Percentiles rank a stretch among this genome's conserved stretches.
phyloP scores from a whole-genome alignment of 2,329 filamentous ascomycete genomes.

The Diaporthe sp. region DNA sequence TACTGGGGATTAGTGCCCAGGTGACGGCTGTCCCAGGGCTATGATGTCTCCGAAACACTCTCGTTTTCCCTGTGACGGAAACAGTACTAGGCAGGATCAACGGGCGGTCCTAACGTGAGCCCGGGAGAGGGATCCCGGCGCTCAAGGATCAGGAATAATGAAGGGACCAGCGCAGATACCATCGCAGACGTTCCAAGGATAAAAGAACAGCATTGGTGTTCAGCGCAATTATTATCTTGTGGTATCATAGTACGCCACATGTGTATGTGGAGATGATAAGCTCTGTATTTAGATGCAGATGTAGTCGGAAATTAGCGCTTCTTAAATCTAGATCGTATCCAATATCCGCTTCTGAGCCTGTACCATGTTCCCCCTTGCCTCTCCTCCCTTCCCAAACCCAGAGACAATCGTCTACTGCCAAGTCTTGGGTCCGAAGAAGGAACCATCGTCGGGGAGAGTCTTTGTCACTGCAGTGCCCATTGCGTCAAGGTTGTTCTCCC shows the following conservation, averaged over 20 bases:
- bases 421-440: slow-evolving; percentile 47
- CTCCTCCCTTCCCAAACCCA: too few relatives aligned
- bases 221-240: neutral
- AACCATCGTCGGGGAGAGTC: slow-evolving; percentile 46
- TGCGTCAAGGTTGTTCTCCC: slow-evolving; percentile 29
- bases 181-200: neutral
- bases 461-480: slow-evolving; percentile 49
- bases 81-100: neutral
- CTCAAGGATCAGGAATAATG: neutral
- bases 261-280: neutral
- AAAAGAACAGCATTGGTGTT: neutral
- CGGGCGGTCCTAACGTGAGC: rapidly evolving
- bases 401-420: slow-evolving; percentile 43
- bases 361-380: neutral
- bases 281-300: neutral
- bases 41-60: neutral
- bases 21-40: neutral
- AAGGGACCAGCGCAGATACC: neutral
- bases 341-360: neutral
- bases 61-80: neutral
- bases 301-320: neutral
- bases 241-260: neutral
- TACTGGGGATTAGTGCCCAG: neutral
- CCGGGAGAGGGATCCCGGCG: neutral
- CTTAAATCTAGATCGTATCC: neutral